Evolutionary conservation across 805 yeast genomes (phyloP), one percentile per base, ranked within the genome.

Genomic region (Barnettozyma wickerhamii): DNA sequence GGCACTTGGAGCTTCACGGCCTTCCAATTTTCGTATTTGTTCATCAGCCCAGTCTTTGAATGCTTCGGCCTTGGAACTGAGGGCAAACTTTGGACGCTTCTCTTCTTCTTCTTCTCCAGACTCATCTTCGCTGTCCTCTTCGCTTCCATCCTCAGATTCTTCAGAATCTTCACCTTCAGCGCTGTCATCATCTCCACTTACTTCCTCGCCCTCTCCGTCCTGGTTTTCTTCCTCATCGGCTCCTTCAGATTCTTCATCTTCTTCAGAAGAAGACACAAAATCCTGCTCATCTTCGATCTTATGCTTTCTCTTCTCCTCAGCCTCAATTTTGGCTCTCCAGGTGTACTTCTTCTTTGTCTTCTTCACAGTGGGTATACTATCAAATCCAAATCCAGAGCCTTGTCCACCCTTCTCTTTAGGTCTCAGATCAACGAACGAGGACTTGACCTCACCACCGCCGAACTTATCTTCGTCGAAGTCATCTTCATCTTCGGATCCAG

Each of bases 21-120:
- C 88, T 50, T 79, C 86, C 30, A 79, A 64, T 45, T 74, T 69
- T 43, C 82, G 77, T 4, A 81, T 75, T 53, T 84, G 85, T 27
- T 72, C 63, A 49, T 81, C 85, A 0, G 96, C 96, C 98, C 99
- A 93, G 15, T 75, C 75, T 62, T 85, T 86, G 69, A 93, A 93
- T 14, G 79, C 74, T 28, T 71, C 68, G 1, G 87, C 91, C 33
- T 64, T 65, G 23, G 69, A 58, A 30, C 63, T 58, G 47, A 70
- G 80, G 28, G 66, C 64, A 30, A 72, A 72, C 52, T 67, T 74
- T 24, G 57, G 62, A 18, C 48, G 47, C 23, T 55, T 44, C 27
- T 49, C 51, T 14, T 51, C 48, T 1, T 58, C 66, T 2, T 48
- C 59, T 6, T 63, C 64, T 4, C 49, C 56, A 5, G 52, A 68